These are phyloP conservation scores for Aspergillus pseudoterreus DNA, from an alignment of 2,329 filamentous ascomycete genomes.

Conservation along the genomic window DNA sequence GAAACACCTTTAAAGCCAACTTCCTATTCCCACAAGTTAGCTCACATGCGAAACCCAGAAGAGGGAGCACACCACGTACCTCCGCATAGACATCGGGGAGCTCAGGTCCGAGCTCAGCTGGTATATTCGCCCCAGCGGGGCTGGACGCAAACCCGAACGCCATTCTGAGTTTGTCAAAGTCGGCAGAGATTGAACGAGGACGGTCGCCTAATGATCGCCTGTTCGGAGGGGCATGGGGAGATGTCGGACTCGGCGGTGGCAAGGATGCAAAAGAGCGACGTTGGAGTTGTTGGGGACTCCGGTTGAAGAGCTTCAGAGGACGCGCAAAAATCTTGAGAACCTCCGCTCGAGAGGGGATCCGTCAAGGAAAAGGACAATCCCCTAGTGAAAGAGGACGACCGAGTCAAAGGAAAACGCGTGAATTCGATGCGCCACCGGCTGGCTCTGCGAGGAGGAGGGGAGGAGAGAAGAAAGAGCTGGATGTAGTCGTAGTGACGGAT, in stretches of 20 bases:
- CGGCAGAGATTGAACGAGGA: slow-evolving; percentile 36
- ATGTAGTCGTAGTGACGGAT: slow-evolving; percentile 2
- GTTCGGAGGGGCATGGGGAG: slow-evolving; percentile 37
- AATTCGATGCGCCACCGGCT: not conserved
- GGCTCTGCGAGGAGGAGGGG: not conserved
- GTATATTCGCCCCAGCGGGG: slow-evolving; percentile 38
- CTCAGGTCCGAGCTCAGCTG: slow-evolving; percentile 57
- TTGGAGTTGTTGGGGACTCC: slow-evolving; percentile 41
- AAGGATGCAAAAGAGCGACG: slow-evolving; percentile 41
- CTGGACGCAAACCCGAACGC: slow-evolving; percentile 59
- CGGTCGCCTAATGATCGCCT: slow-evolving; percentile 32
- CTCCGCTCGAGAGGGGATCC: slow-evolving; percentile 20
- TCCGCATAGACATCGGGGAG: slow-evolving; percentile 79
- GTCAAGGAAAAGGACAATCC: slow-evolving; percentile 2
- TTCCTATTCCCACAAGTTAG: slow-evolving; percentile 43
- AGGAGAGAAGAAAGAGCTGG: not conserved
- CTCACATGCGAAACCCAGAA: not conserved
- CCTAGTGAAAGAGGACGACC: not conserved
- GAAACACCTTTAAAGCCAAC: slow-evolving; percentile 78
- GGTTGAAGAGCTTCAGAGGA: slow-evolving; percentile 38
- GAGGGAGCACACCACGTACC: slow-evolving; percentile 44
- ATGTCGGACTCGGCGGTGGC: slow-evolving; percentile 30
- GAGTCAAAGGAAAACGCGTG: not conserved
- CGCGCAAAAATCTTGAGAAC: slow-evolving; percentile 44
- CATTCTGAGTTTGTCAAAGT: slow-evolving; percentile 47